Percentiles rank a stretch among this genome's conserved stretches.
These are phyloP conservation scores for Scorias spongiosa DNA, from an alignment of 2,329 filamentous ascomycete genomes.

Conservation along the genomic window DNA sequence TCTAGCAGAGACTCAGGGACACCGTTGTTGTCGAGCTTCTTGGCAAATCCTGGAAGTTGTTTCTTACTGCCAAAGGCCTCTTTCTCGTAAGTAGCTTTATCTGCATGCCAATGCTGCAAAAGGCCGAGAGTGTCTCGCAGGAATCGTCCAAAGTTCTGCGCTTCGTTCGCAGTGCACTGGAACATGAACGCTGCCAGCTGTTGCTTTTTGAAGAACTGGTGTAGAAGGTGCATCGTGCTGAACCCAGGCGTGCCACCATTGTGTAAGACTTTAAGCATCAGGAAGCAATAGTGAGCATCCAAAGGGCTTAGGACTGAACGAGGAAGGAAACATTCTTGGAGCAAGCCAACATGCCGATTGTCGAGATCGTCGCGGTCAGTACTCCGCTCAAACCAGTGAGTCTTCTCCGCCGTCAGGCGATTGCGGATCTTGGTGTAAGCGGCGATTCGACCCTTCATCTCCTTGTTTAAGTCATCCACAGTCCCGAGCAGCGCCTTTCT, in stretches of 20 bases:
- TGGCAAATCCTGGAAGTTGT: slow-evolving; percentile 64
- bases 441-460: slow-evolving; percentile 55
- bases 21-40: slow-evolving; percentile 40
- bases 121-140: slow-evolving; percentile 69
- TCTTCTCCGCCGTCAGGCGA: slow-evolving; percentile 60
- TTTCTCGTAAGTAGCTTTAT: slow-evolving; percentile 62
- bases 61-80: slow-evolving; percentile 55
- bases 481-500: slow-evolving; percentile 55
- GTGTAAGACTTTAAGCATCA: slow-evolving; percentile 77
- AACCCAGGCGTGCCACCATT: slow-evolving; percentile 73
- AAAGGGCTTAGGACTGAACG: slow-evolving; percentile 68
- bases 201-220: slow-evolving; percentile 71
- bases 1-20: slow-evolving; percentile 57
- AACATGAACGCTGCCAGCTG: slow-evolving; percentile 72
- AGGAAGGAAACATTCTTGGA: slow-evolving; percentile 88
- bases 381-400: slow-evolving; percentile 50
- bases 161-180: slow-evolving; percentile 76
- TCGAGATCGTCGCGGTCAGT: slow-evolving; percentile 42
- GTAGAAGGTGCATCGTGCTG: slow-evolving; percentile 68
- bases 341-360: slow-evolving; percentile 54
- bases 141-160: slow-evolving; percentile 85
- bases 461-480: slow-evolving; percentile 54
- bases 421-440: slow-evolving; percentile 51
- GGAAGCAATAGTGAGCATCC: slow-evolving; percentile 80
- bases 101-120: slow-evolving; percentile 68